These are phyloP conservation scores for Melanomma pulvis-pyrius DNA, from an alignment of 495 filamentous ascomycete species.

Conservation along the genomic window DNA sequence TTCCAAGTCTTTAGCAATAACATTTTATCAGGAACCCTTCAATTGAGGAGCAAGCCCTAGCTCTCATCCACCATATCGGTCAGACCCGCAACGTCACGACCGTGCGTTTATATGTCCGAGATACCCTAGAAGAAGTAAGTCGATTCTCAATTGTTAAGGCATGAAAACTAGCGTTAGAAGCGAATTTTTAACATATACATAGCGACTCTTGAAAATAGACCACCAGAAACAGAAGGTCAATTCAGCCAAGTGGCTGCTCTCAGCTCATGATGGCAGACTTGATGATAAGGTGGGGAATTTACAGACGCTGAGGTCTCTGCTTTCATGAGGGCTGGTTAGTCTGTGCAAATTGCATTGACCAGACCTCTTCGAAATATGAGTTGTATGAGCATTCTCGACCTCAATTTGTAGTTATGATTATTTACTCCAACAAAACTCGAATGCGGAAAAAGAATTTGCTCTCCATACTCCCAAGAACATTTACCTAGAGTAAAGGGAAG, in stretches of 20 bases:
- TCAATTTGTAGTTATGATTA: too few species aligned
- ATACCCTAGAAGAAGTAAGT: conserved; percentile 33
- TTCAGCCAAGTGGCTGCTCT: conserved; percentile 3
- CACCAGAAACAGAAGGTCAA: conserved; percentile 21
- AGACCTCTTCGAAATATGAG: too few species aligned
- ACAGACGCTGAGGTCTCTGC: conserved; percentile 3
- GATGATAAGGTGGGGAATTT: conserved; percentile 16
- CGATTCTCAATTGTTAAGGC: too few species aligned
- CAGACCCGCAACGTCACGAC: conserved; percentile 28
- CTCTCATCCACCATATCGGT: conserved; percentile 30
- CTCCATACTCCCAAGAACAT: too few species aligned
- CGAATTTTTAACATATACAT: too few species aligned
- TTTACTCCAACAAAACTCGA: too few species aligned
- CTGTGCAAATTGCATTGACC: too few species aligned
- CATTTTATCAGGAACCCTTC: conserved; percentile 23
- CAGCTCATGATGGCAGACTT: conserved; percentile 15
- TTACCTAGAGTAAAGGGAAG: too few species aligned
- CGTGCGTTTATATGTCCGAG: conserved; percentile 29
- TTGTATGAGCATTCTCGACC: too few species aligned
- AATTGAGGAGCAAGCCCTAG: conserved; percentile 34
- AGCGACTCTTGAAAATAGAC: conserved; percentile 9
- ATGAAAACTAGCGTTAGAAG: too few species aligned
- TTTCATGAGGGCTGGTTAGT: too few species aligned
- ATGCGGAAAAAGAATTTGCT: too few species aligned
- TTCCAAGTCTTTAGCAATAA: background rate